phyloP scores from a whole-genome alignment of 768 basidiomycete species.

The Termitomyces sp. region DNA sequence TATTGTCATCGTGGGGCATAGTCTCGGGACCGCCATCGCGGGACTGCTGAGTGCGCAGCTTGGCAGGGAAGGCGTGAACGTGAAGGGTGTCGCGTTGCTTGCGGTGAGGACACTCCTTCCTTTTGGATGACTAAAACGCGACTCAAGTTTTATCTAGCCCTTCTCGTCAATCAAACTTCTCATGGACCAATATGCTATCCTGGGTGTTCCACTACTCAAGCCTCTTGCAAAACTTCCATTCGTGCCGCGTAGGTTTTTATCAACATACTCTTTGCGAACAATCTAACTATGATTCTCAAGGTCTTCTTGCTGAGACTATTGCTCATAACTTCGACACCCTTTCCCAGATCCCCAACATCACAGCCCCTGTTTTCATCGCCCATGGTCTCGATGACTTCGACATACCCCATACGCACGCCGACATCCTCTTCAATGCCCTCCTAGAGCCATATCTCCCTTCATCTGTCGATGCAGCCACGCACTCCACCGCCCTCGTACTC shows the following conservation, averaged over 20 bases:
- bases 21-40: constrained; percentile 70
- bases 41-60: constrained; percentile 39
- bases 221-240: constrained; percentile 63
- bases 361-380: constrained; percentile 62
- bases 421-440: constrained; percentile 60
- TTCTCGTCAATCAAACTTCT: constrained; percentile 55
- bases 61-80: constrained; percentile 34
- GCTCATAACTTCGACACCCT: constrained; percentile 60
- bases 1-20: constrained; percentile 66
- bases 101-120: constrained; percentile 20
- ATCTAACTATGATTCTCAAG: constrained; percentile 22
- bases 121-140: neutral
- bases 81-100: constrained; percentile 45
- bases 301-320: constrained; percentile 47
- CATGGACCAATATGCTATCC: constrained; percentile 60
- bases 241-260: constrained; percentile 47
- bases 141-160: constrained; percentile 22
- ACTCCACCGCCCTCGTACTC: constrained; percentile 15
- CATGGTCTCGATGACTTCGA: constrained; percentile 74
- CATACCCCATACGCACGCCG: constrained; percentile 67
- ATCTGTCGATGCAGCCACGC: constrained; percentile 10
- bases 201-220: constrained; percentile 65
- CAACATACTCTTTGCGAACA: neutral
- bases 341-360: constrained; percentile 50
- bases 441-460: constrained; percentile 51